These are phyloP conservation scores for Diaporthe ampelina DNA, from an alignment of 2,329 filamentous ascomycete genomes.

Conservation along the genomic window DNA sequence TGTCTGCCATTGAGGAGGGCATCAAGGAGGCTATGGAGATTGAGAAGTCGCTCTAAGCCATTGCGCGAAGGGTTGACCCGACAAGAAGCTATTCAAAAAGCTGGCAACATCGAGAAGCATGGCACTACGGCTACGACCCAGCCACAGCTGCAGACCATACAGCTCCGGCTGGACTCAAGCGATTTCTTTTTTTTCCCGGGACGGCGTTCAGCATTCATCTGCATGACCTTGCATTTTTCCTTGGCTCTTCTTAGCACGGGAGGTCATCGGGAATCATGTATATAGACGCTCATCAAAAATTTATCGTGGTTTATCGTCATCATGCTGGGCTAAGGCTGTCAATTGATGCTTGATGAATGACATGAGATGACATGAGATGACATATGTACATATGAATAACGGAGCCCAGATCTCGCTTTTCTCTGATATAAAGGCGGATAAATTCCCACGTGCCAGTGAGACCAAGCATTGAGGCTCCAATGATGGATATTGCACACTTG, in stretches of 20 bases:
- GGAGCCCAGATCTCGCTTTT: background rate
- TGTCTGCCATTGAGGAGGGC: slow-evolving; percentile 66
- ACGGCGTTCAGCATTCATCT: slow-evolving; percentile 24
- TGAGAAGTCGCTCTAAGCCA: slow-evolving; percentile 66
- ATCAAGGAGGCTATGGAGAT: slow-evolving; percentile 76
- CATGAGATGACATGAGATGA: background rate
- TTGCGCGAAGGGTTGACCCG: slow-evolving; percentile 49
- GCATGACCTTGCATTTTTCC: slow-evolving; percentile 27
- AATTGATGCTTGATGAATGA: background rate
- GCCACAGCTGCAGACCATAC: slow-evolving; percentile 1
- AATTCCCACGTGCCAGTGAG: no score
- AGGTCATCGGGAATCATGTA: background rate
- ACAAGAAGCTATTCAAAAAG: background rate
- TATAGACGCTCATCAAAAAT: slow-evolving; percentile 23
- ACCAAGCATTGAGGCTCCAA: background rate
- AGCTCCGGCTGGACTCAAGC: slow-evolving; percentile 14
- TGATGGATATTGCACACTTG: background rate
- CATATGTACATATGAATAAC: background rate
- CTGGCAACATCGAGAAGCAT: background rate
- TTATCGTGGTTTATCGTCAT: background rate
- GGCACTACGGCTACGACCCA: background rate
- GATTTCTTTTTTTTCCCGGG: slow-evolving; percentile 6
- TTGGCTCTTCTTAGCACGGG: slow-evolving; percentile 6
- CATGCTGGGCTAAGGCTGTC: background rate
- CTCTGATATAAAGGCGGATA: background rate